A percentile compares a stretch with the other conserved stretches of the same genome.
These are phyloP conservation scores for Cercospora brassicicola DNA, from an alignment of 2,329 filamentous ascomycete genomes.

Conservation along the genomic window DNA sequence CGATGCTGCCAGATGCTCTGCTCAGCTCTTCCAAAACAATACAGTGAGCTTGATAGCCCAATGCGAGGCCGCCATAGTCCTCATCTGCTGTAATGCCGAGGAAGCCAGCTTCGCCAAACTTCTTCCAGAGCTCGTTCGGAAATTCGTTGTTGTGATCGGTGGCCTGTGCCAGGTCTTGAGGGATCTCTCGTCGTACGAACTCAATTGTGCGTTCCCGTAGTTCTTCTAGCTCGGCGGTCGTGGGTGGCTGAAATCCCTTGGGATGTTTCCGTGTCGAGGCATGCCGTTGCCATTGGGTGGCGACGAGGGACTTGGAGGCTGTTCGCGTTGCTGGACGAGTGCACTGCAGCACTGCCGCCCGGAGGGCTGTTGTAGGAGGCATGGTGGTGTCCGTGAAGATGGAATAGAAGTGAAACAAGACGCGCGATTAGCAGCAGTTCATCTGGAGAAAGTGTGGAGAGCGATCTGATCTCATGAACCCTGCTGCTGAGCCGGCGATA, in stretches of 20 bases:
- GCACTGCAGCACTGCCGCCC: conserved; percentile 31
- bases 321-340: conserved; percentile 9
- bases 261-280: conserved; percentile 68
- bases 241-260: conserved; percentile 66
- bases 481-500: background rate
- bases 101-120: conserved; percentile 85
- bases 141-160: conserved; percentile 90
- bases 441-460: conserved; percentile 6
- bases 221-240: conserved; percentile 72
- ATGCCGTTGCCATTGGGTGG: conserved; percentile 36
- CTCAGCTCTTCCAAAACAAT: conserved; percentile 94
- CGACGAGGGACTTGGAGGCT: conserved; percentile 13
- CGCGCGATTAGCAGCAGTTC: conserved; percentile 2
- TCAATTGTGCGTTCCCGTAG: conserved; percentile 82
- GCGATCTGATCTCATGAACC: conserved; percentile 3
- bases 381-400: conserved; percentile 16
- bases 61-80: conserved; percentile 80
- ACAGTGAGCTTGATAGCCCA: conserved; percentile 97
- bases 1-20: conserved; percentile 76
- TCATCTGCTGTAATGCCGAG: conserved; percentile 92
- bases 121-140: conserved; percentile 87
- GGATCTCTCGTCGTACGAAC: conserved; percentile 82
- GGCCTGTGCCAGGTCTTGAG: conserved; percentile 74
- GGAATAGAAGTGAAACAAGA: conserved; percentile 13
- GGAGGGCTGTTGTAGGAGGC: conserved; percentile 27